A percentile compares a stretch with the other conserved stretches of the same genome.
These are phyloP conservation scores for Penstemon barbatus DNA, from an alignment of 257 asterid genomes.

Conservation along the genomic window DNA sequence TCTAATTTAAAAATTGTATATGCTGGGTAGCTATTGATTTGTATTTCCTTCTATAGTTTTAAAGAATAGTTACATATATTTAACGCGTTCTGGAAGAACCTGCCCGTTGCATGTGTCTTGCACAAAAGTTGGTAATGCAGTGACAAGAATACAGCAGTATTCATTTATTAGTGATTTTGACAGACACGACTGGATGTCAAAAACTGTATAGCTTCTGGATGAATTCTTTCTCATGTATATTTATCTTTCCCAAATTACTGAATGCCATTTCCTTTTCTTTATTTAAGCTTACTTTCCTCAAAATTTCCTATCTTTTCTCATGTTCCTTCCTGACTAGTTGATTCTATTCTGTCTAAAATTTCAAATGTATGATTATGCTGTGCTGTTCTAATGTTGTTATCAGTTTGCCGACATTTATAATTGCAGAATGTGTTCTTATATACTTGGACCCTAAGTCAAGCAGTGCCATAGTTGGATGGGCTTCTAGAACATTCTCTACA, in stretches of 20 bases:
- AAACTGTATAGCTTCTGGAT: not conserved
- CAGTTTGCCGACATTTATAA: conserved; percentile 99
- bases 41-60: not conserved
- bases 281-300: not conserved
- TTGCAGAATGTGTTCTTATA: conserved; percentile 99
- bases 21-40: not conserved
- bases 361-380: conserved; percentile 19
- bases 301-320: not conserved
- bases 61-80: not conserved
- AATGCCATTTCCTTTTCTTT: not conserved
- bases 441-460: conserved; percentile 92
- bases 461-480: conserved; percentile 80
- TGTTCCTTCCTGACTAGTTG: not conserved
- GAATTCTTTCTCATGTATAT: not conserved
- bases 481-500: conserved; percentile 82
- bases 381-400: conserved; percentile 64
- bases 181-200: conserved; percentile 4
- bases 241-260: not conserved
- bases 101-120: not conserved
- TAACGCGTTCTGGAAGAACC: not conserved
- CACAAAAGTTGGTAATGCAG: not conserved
- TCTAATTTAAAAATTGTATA: not conserved
- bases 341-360: not conserved
- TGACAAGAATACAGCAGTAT: not conserved
- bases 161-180: not conserved